Percentiles rank a stretch among this genome's conserved stretches.
phyloP scores from a whole-genome alignment of 108 stramenopile species.

The Cyclostephanos tholiformis region DNA sequence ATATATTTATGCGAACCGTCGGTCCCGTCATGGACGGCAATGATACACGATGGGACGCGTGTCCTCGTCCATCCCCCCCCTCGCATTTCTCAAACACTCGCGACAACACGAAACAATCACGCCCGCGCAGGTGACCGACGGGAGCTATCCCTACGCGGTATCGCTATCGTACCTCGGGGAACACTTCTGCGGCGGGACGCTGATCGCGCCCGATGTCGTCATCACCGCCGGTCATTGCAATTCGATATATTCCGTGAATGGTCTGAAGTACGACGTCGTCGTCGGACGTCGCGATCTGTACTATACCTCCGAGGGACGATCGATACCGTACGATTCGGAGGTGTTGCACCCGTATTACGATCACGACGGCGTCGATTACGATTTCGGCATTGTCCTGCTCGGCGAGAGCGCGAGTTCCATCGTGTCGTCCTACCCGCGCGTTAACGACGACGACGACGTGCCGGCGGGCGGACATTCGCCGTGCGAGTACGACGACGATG shows the following conservation, averaged over 20 bases:
- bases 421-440: neutral
- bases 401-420: neutral
- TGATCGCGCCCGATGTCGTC: conserved; percentile 12
- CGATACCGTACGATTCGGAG: neutral
- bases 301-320: neutral
- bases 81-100: no score
- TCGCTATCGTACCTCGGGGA: neutral
- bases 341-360: neutral
- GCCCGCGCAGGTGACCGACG: neutral
- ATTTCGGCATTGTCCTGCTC: neutral
- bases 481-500: conserved; percentile 1
- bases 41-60: no score
- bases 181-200: conserved; percentile 2
- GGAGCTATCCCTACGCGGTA: conserved; percentile 9
- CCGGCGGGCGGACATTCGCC: neutral
- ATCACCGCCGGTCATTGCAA: conserved; percentile 14
- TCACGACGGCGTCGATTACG: neutral
- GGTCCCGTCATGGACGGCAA: no score
- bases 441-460: neutral
- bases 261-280: neutral
- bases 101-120: no score
- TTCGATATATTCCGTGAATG: no score
- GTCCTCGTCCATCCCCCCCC: no score
- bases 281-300: neutral
- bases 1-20: no score